phyloP scores from a whole-genome alignment of 257 asterid species.

The Penstemon davidsonii region DNA sequence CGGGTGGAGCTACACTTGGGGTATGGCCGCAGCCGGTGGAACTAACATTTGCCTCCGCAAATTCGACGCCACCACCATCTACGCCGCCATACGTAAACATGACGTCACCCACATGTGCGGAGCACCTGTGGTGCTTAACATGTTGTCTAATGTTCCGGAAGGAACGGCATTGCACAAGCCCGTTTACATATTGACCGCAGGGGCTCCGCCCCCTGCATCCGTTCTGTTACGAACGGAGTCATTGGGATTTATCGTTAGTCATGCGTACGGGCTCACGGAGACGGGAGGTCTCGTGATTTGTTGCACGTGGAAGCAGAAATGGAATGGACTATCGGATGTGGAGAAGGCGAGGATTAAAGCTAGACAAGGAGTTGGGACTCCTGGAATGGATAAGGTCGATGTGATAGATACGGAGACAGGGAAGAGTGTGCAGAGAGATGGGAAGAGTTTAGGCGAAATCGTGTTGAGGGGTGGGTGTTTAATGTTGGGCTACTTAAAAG shows the following conservation, averaged over 20 bases:
- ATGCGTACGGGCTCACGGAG: conserved; percentile 85
- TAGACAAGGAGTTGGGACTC: conserved; percentile 63
- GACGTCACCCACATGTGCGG: conserved; percentile 84
- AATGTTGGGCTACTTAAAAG: conserved; percentile 74
- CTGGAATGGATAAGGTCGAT: conserved; percentile 53
- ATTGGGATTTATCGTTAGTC: conserved; percentile 56
- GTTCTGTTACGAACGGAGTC: conserved; percentile 60
- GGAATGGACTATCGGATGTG: conserved; percentile 55
- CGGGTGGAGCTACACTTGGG: conserved; percentile 97
- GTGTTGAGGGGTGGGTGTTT: conserved; percentile 58
- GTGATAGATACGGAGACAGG: conserved; percentile 60
- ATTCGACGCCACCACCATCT: conserved; percentile 50
- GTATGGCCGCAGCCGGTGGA: conserved; percentile 88
- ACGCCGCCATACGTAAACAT: conserved; percentile 33
- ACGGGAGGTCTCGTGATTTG: conserved; percentile 61
- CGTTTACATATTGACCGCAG: conserved; percentile 54
- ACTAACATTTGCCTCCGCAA: conserved; percentile 65
- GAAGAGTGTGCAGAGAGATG: conserved; percentile 50
- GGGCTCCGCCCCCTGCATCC: conserved; percentile 75
- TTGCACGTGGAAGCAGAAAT: conserved; percentile 67
- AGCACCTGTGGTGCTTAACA: conserved; percentile 72
- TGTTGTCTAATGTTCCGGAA: conserved; percentile 48
- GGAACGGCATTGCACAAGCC: conserved; percentile 39
- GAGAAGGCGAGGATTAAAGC: conserved; percentile 61
- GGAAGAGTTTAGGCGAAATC: conserved; percentile 57